Evolutionary conservation across 2,329 filamentous ascomycete genomes (phyloP).

Genomic region (Stachybotrys echinatus): DNA sequence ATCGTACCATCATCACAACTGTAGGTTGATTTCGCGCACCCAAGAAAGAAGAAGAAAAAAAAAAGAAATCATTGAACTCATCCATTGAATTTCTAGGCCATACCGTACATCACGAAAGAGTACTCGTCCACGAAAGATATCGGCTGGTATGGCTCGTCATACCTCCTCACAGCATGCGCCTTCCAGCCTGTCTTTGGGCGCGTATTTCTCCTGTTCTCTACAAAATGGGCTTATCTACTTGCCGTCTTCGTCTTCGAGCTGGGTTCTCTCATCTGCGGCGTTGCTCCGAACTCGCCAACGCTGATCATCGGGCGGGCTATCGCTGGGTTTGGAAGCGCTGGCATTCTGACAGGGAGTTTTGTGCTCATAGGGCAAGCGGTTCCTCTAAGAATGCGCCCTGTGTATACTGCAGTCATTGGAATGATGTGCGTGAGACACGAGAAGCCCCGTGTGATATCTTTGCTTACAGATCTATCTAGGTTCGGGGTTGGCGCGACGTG

Average conservation of each 20-base stretch:
- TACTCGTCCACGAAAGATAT: constrained; percentile 31
- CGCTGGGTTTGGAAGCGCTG: constrained; percentile 32
- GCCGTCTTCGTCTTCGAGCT: constrained; percentile 15
- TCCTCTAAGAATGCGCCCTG: background rate
- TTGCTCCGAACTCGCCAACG: constrained; percentile 30
- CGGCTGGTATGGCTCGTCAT: constrained; percentile 23
- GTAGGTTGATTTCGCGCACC: background rate
- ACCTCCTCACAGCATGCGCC: constrained; percentile 13
- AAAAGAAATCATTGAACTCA: background rate
- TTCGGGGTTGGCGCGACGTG: constrained; percentile 2
- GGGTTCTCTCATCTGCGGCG: constrained; percentile 29
- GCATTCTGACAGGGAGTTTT: constrained; percentile 15
- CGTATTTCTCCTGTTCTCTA: constrained; percentile 25
- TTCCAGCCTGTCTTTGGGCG: constrained; percentile 14
- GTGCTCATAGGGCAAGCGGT: background rate
- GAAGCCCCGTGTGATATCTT: background rate
- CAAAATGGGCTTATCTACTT: constrained; percentile 30
- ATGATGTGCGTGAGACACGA: constrained; percentile 1
- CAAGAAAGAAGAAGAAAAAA: background rate
- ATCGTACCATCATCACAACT: constrained; percentile 1
- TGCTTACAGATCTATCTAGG: background rate
- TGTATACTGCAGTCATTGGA: constrained; percentile 1
- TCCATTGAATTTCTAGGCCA: constrained; percentile 21
- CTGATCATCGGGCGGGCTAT: constrained; percentile 38
- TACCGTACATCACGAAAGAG: constrained; percentile 25